Base-by-base conservation (phyloP, 768 basidiomycete genomes). In the Pulveroboletus ravenelii region DNA sequence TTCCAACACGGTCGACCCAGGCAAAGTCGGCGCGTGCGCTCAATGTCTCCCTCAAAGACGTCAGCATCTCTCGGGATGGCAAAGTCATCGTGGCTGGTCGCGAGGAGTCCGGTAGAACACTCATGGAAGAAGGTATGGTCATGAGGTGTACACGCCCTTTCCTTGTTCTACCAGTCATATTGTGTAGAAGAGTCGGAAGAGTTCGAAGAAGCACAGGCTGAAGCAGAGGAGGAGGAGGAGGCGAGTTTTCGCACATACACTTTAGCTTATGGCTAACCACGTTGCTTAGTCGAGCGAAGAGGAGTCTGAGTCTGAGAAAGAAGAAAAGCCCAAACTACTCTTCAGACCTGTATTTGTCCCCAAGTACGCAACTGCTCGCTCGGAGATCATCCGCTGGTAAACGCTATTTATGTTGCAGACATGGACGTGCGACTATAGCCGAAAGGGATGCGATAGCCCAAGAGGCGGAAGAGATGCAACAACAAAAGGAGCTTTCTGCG, bases 291-390 rank as follows among this genome's bases (percentile, higher is more conserved):
- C 89, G 34, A 92, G 89, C 68, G 92, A 94, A 72, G 93, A 94
- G 68, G 84, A 83, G 45, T 87, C 84, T 0, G 80, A 77, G 37
- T 74, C 73, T n/a, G 89, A 91, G 61, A 89, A 89, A 50, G 84
- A 85, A 50, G 83, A 85, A 64, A 74, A 80, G 39, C 80, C 83
- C 5, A 86, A 88, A 65, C 72, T 82, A 6, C 81, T 85, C 55
- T 93, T 95, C 69, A 77, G 94, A 55, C 96, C 96, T 2, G 88
- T 95, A 1, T 99, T 97, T 67, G 81, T 98, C 15, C 89, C 89
- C 48, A 98, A 98, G 94, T 94, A 64, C 51, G 86, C 70, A 43
- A 3, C 32, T 29, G 27, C 20, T 15, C 17, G 10, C 17, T 55
- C 34, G 41, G 44, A 41, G 13, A 41, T 38, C 6, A 10, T 40